phyloP scores from a whole-genome alignment of 176 grass and related monocot species.

The Avena insularis region DNA sequence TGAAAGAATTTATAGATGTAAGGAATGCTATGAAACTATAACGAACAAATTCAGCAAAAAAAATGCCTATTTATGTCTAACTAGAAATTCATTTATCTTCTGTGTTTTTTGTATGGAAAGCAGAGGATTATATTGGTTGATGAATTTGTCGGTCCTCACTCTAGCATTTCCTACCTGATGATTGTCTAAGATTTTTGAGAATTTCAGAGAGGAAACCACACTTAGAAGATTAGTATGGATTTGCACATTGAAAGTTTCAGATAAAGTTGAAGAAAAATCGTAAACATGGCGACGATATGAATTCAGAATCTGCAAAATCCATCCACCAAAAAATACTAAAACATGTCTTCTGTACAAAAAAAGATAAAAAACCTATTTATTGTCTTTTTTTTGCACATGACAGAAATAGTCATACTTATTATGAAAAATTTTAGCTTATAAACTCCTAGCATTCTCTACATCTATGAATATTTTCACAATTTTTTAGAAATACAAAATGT shows the following conservation, averaged over 20 bases:
- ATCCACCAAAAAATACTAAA: not conserved
- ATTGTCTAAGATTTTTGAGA: not conserved
- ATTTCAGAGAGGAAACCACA: not conserved
- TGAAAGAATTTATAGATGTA: not conserved
- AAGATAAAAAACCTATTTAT: not conserved
- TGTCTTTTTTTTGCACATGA: not conserved
- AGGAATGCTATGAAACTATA: not conserved
- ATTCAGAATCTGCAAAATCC: not conserved
- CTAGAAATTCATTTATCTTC: not conserved
- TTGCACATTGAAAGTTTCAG: not conserved
- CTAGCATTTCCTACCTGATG: not conserved
- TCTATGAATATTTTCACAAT: not conserved
- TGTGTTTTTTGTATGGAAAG: not conserved
- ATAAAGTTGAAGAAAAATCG: not conserved
- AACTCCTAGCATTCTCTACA: not conserved
- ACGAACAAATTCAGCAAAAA: too few relatives aligned
- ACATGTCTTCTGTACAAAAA: not conserved
- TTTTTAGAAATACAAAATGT: not conserved
- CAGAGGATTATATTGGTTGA: not conserved
- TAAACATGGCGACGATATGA: not conserved
- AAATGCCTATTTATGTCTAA: not conserved
- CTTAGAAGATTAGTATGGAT: not conserved
- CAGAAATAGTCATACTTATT: not conserved
- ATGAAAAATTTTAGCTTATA: not conserved
- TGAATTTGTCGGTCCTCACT: not conserved